Base-by-base conservation (phyloP, 257 asterid species). In the Solanum tarapatanum region DNA sequence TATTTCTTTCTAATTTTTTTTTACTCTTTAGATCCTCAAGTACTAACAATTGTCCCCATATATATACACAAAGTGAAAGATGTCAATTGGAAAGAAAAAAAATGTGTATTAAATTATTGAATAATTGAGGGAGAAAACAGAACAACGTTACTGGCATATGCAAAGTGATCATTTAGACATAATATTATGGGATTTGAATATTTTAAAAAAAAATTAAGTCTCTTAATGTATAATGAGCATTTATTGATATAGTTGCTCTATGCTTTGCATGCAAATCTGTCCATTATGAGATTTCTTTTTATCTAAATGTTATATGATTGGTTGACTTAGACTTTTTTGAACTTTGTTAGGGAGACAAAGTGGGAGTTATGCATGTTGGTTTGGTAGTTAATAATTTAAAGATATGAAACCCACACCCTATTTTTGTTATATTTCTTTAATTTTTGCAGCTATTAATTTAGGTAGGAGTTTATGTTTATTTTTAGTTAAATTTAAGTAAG, bases 281-380 rank as follows among this genome's bases (percentile, higher is more conserved):
- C 83, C 74, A 68, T 36, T 28, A 75, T 73, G 86, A 83, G 88
- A 87, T 77, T 41, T 83, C 17, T 87, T 75, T 66, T 37, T 86
- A 86, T 90, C 86, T 92, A 83, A 89, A 88, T 91, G 68, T 69
- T 76, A 37, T 88, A 87, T 86, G 86, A 90, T 90, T 80, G 82
- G 95, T 91, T 93, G 94, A 91, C 93, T 90, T 87, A 87, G 86
- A 88, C 85, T 86, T 87, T 86, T 70, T 90, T 90, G 97, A 92
- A 91, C 91, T 91, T 92, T 92, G 93, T 91, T 90, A 68, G 90
- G 98, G 96, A 86, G 98, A 93, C 97, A 93, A 87, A 87, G 64
- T 86, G 39, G 86, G 88, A 85, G 93, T 91, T 90, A 91, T 58
- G 92, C 98, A 93, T 93, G 98, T 93, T 93, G 92, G 89, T 88